Percentiles rank a stretch among this genome's conserved stretches.
Conservation (phyloP, 495 filamentous ascomycete genomes). For the Trichoderma parareesei region DNA sequence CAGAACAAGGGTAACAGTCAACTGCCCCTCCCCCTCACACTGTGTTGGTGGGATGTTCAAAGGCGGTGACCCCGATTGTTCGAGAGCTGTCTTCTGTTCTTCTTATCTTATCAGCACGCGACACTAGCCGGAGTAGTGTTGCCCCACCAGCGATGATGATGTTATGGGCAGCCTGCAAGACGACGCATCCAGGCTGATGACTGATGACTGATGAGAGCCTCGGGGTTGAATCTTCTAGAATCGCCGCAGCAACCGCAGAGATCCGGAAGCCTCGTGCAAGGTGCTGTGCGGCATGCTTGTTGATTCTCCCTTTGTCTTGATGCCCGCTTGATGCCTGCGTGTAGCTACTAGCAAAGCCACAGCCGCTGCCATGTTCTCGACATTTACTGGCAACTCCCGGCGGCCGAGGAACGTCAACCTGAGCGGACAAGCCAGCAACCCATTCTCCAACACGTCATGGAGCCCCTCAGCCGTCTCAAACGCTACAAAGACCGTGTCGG, state of each 20-base stretch:
- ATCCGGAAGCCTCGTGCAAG: not conserved
- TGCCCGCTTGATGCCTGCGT: not conserved
- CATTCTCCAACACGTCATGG: slow-evolving; percentile 54
- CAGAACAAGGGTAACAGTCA: not conserved
- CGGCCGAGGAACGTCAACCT: slow-evolving; percentile 88
- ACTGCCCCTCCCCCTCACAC: not conserved
- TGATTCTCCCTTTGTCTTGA: not conserved
- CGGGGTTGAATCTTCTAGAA: slow-evolving; percentile 4
- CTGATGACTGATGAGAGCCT: not conserved
- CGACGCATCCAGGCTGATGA: not conserved
- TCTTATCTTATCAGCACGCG: slow-evolving; percentile 10
- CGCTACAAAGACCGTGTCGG: slow-evolving; percentile 66
- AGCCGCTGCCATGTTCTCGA: slow-evolving; percentile 62
- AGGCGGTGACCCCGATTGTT: slow-evolving; percentile 4
- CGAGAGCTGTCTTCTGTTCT: not conserved
- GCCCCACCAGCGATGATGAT: slow-evolving; percentile 7
- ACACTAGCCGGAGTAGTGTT: not conserved
- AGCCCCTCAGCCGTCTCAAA: slow-evolving; percentile 39
- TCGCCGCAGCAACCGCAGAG: not conserved
- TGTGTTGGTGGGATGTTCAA: slow-evolving; percentile 8
- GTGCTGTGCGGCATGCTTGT: not conserved
- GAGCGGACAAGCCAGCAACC: slow-evolving; percentile 71
- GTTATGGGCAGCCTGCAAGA: not conserved
- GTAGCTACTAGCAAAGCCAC: not conserved
- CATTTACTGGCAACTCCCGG: slow-evolving; percentile 81